These are phyloP conservation scores for Neocatenulostroma microsporum DNA, from an alignment of 2,329 filamentous ascomycete species.

Conservation along the genomic window DNA sequence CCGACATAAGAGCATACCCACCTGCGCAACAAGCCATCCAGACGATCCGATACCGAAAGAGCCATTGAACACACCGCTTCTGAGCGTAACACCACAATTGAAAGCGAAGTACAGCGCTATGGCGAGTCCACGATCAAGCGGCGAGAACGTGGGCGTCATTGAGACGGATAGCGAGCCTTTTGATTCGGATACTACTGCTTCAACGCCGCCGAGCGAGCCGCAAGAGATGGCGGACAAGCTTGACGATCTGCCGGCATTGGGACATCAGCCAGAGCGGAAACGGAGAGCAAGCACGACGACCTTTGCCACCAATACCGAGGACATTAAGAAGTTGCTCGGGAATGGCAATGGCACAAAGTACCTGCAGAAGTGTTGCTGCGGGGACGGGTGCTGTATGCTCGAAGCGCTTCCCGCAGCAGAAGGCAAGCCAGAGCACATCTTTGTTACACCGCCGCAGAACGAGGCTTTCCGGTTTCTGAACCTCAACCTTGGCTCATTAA, in stretches of 20 bases:
- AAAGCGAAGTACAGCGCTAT: slow-evolving; percentile 22
- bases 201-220: slow-evolving; percentile 38
- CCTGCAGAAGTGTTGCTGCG: slow-evolving; percentile 56
- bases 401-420: slow-evolving; percentile 46
- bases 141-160: slow-evolving; percentile 19
- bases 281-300: slow-evolving; percentile 28
- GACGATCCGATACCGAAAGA: slow-evolving; percentile 40
- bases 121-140: slow-evolving; percentile 25
- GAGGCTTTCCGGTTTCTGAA: slow-evolving; percentile 72
- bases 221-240: slow-evolving; percentile 34
- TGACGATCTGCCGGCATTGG: slow-evolving; percentile 29
- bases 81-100: slow-evolving; percentile 17
- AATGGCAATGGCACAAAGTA: slow-evolving; percentile 51
- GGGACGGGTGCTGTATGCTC: slow-evolving; percentile 57
- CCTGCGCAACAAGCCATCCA: slow-evolving; percentile 38
- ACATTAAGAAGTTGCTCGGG: slow-evolving; percentile 52
- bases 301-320: slow-evolving; percentile 46
- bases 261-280: slow-evolving; percentile 9
- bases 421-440: slow-evolving; percentile 35
- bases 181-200: slow-evolving; percentile 36
- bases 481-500: slow-evolving; percentile 68
- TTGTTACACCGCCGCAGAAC: slow-evolving; percentile 63
- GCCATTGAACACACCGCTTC: slow-evolving; percentile 25
- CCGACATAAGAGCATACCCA: slow-evolving; percentile 33
- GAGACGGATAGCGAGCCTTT: no score